Evolutionary conservation across 441 rosid species (phyloP).

Genomic region (Metrosideros polymorpha): DNA sequence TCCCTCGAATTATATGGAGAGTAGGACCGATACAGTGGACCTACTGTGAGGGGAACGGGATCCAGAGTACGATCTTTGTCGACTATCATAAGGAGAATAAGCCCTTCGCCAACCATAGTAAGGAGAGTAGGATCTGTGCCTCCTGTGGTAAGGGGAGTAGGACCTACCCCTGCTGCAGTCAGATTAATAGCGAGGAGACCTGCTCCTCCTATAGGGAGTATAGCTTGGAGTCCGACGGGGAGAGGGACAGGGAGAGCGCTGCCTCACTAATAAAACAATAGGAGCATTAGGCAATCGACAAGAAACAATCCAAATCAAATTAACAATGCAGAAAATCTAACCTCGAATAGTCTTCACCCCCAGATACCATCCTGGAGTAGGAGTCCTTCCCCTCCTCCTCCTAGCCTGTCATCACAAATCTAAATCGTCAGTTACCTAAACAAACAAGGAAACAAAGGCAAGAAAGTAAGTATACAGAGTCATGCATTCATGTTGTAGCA

Average conservation of each 20-base stretch:
- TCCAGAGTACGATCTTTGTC: conserved; percentile 29
- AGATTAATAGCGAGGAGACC: conserved; percentile 30
- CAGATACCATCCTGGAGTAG: conserved; percentile 90
- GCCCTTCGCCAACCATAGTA: conserved; percentile 21
- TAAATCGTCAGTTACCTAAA: neutral
- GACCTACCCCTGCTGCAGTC: conserved; percentile 31
- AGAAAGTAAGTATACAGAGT: neutral
- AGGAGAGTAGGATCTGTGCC: conserved; percentile 33
- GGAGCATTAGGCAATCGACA: neutral
- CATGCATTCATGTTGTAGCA: neutral
- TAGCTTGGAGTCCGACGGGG: conserved; percentile 29
- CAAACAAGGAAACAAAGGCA: neutral
- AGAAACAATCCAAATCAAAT: neutral
- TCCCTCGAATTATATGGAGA: conserved; percentile 34
- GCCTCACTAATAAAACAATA: conserved; percentile 21
- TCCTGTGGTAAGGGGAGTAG: conserved; percentile 25
- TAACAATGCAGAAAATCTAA: conserved; percentile 5
- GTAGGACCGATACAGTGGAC: conserved; percentile 41
- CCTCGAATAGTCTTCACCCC: conserved; percentile 66
- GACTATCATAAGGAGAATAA: conserved; percentile 23
- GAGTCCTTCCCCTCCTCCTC: conserved; percentile 82
- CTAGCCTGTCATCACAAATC: conserved; percentile 42
- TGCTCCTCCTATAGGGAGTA: conserved; percentile 35
- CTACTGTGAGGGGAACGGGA: conserved; percentile 22
- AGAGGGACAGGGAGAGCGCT: conserved; percentile 22